Evolutionary conservation across 352 stramenopile species (phyloP).

Genomic region (Phytopythium sindhum): DNA sequence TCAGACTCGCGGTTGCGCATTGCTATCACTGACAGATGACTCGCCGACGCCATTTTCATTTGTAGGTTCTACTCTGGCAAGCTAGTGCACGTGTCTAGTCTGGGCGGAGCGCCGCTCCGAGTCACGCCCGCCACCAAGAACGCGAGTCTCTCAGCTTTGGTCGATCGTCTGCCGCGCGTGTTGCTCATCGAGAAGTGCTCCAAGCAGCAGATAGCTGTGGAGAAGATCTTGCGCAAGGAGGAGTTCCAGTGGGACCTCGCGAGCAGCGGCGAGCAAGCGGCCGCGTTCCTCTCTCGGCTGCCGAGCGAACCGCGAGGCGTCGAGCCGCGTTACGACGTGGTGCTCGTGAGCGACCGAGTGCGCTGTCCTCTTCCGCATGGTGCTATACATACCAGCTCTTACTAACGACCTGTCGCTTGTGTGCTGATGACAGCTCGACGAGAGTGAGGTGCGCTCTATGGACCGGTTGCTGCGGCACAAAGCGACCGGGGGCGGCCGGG

Average conservation of each 20-base stretch:
- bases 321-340: constrained; percentile 32
- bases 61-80: constrained; percentile 57
- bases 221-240: constrained; percentile 62
- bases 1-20: not conserved
- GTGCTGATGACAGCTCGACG: constrained; percentile 29
- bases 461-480: constrained; percentile 47
- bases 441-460: constrained; percentile 45
- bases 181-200: constrained; percentile 51
- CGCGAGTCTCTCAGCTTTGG: constrained; percentile 44
- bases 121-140: constrained; percentile 61
- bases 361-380: constrained; percentile 7
- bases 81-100: constrained; percentile 56
- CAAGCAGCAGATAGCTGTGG: constrained; percentile 54
- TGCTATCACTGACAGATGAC: not conserved
- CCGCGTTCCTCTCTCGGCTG: constrained; percentile 36
- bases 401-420: not conserved
- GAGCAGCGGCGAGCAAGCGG: constrained; percentile 51
- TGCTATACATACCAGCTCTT: not conserved
- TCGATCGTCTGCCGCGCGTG: constrained; percentile 57
- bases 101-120: constrained; percentile 49
- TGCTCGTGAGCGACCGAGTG: constrained; percentile 61
- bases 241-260: constrained; percentile 69
- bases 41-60: not conserved
- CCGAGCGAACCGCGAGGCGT: constrained; percentile 8
- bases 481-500: constrained; percentile 14